Evolutionary conservation across 2,329 filamentous ascomycete genomes (phyloP), one percentile per base, ranked within the genome.

Genomic region (Trichoderma aggressivum): DNA sequence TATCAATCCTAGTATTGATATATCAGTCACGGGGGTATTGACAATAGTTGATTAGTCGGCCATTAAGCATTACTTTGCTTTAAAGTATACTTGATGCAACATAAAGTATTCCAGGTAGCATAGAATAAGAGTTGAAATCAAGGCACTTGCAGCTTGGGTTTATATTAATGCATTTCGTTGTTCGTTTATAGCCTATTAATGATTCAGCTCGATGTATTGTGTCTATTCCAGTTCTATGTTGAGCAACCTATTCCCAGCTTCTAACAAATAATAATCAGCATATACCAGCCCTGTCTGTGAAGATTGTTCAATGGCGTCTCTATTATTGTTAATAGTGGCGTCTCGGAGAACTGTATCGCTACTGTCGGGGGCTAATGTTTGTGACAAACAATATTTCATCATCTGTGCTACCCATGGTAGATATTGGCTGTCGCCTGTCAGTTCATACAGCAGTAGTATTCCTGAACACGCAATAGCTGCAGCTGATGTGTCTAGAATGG

Each of bases 201-300:
- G 21, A 16, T 7, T 21, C 11, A 50, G n/a, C 26, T 30, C 30
- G 28, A 56, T 32, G 5, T 30, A 34, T 32, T 58, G 2, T 18
- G 8, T 59, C 11, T 34, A 59, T n/a, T 59, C 71, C 70, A 26
- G 16, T 43, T 43, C 39, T 43, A 43, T 43, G 39, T 43, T 16
- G 39, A 73, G 68, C 61, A 71, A 30, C 30, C 70, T 63, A 60
- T 73, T 73, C 11, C 72, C 72, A 39, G 70, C 70, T 43, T 73
- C 70, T 14, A 73, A 32, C n/a, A 73, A 71, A 53, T 73, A 73
- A 32, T 73, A 73, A 26, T 73, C 72, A 24, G 72, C 72, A 59
- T 73, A 73, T 43, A 73, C 72, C 3, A 73, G 39, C 32, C 72
- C 72, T 18, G 64, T 70, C 24, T 73, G 60, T n/a, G 26, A 56